A percentile compares a stretch with the other conserved stretches of the same genome.
Evolutionary conservation across 2,329 filamentous ascomycete genomes (phyloP).

Genomic region (Cordyceps cateniannulata): DNA sequence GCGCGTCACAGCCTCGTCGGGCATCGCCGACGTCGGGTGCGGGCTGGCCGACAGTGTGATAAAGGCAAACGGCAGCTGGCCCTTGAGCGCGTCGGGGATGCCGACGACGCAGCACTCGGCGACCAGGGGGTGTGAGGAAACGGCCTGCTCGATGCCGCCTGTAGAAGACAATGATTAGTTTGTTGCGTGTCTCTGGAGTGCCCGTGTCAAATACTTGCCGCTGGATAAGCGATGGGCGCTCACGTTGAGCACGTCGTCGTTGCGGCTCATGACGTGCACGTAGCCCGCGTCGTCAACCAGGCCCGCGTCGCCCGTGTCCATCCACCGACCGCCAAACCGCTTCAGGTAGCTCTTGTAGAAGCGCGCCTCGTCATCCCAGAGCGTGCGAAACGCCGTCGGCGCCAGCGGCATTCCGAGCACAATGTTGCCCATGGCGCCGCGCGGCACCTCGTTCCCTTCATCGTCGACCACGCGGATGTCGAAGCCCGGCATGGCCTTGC

Average conservation of each 20-base stretch:
- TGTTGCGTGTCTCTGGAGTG: neutral
- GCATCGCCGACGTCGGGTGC: constrained; percentile 45
- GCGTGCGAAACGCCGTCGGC: constrained; percentile 76
- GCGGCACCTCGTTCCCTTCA: constrained; percentile 62
- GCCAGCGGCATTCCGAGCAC: constrained; percentile 77
- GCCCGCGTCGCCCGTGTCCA: constrained; percentile 88
- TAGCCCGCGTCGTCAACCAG: constrained; percentile 72
- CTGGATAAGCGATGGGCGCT: constrained; percentile 87
- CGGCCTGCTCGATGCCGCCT: constrained; percentile 87
- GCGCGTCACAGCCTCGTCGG: constrained; percentile 34
- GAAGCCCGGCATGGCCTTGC: constrained; percentile 87
- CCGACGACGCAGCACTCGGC: constrained; percentile 83
- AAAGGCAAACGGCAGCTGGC: constrained; percentile 88
- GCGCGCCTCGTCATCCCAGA: constrained; percentile 80
- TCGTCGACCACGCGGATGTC: constrained; percentile 83
- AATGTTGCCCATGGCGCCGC: constrained; percentile 82
- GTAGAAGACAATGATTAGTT: neutral
- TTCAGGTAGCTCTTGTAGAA: constrained; percentile 83
- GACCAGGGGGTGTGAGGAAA: constrained; percentile 71
- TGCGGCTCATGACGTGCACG: constrained; percentile 57
- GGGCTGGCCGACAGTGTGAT: constrained; percentile 48
- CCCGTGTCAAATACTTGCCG: constrained; percentile 38
- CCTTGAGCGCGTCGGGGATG: constrained; percentile 80
- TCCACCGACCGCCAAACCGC: constrained; percentile 73
- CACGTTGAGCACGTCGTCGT: constrained; percentile 92